Base-by-base conservation (phyloP, 2,329 filamentous ascomycete genomes). In the Aspergillus melleus region DNA sequence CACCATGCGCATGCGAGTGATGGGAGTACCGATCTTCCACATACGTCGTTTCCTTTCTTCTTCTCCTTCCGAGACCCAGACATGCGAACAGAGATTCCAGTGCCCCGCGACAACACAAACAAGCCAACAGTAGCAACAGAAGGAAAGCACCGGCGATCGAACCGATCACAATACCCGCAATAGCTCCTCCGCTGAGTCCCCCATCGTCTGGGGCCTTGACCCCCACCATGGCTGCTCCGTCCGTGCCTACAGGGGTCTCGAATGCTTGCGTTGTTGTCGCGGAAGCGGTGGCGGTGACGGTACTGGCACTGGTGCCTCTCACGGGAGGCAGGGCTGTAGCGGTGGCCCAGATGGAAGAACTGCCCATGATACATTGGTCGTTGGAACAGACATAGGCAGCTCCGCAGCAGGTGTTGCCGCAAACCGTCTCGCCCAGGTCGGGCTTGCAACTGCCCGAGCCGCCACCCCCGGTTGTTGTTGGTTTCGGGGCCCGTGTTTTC, bases 111-210 rank as follows among this genome's bases (percentile, higher is more conserved):
- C 77, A 76, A 60, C 79, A 81, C 61, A 75, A 67, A 64, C 76
- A 81, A 55, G 72, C 70, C 64, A 77, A 80, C 24, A 82, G 62
- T 22, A 82, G 70, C 24, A 81, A 64, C 42, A 82, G 66, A 12
- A 81, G 64, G 52, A 81, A 68, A 11, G 80, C 73, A 53, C 78
- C 80, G 1, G 74, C 74, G 57, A 82, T 74, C 19, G 77, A 75
- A 46, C 80, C 80, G 55, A 83, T 80, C 57, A 83, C 80, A 53
- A 83, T 83, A 44, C 80, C 80, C 20, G 80, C 80, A 59, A 83
- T 83, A 1, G 80, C 80, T 22, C 80, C 80, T 19, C 79, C 80
- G 59, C 79, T 81, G 22, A 83, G 70, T 22, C 79, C 77, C 42
- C 74, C 69, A 54, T 69, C 69, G 8, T 55, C 60, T 14, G 67